Base-by-base conservation (phyloP, 2,329 filamentous ascomycete species). In the Sporothrix globosa region DNA sequence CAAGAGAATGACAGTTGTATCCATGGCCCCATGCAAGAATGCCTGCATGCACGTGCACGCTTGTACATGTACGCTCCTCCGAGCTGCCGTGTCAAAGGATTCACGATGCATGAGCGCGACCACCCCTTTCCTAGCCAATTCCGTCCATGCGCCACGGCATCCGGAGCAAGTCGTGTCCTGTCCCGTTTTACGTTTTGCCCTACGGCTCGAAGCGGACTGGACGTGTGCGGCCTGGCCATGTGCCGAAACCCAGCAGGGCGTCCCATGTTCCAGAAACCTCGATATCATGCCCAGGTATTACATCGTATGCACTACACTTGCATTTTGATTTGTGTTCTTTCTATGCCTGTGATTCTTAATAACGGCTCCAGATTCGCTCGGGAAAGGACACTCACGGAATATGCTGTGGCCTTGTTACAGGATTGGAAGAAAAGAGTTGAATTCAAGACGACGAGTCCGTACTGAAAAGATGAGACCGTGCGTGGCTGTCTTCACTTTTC, bases 321-420 rank as follows among this genome's bases (percentile, higher is more conserved):
- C 52, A 19, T 10, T 61, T 39, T 48, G 21, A 3, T 58, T 14
- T 69, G 7, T 44, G 19, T 69, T 27, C 6, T 19, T 39, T 48
- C 24, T 13, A 34, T 21, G 21, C 24, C 14, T 50, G 24, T 50
- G 34, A 13, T 24, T 10, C 27, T 14, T 50, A 24, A 50, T 65
- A 44, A 30, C 44, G 41, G 34, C 34, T 21, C 58, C n/a, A 27
- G 39, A 50, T 50, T 21, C 24, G 24, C 44, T 30, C 41, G 61
- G 48, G 21, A 41, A 27, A 24, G 66, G 67, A 10, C 10, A 48
- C 6, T 34, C n/a, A 56, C 24, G 68, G 48, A 58, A 65, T 46
- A 46, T 69, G 68, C 68, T 34, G 60, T 65, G 68, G 39, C 58
- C 58, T 66, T 69, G 68, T 69, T 65, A 69, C 60, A 56, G 34